Conservation (phyloP, 148 eudicot species). For the Fagopyrum homotropicum region DNA sequence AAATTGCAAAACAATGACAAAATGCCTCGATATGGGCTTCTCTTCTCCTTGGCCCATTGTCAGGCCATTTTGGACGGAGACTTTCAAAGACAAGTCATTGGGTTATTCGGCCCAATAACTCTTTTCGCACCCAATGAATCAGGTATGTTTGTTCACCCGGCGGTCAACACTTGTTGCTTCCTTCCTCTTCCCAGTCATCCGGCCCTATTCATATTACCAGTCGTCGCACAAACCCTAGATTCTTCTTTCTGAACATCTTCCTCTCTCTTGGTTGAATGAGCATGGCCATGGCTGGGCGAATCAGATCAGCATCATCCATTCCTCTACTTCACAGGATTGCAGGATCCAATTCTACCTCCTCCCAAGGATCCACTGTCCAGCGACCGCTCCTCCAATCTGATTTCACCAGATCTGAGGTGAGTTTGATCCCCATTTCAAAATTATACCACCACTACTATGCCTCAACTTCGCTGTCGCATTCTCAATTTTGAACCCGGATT, state of each 20-base stretch:
- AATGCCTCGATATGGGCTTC: background rate
- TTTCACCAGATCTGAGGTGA: conserved; percentile 42
- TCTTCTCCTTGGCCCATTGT: background rate
- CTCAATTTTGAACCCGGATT: background rate
- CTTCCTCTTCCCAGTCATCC: background rate
- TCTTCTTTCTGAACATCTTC: background rate
- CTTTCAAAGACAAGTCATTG: background rate
- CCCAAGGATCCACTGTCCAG: conserved; percentile 30
- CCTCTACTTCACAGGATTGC: conserved; percentile 21
- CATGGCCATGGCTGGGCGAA: conserved; percentile 65
- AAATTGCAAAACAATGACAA: no score
- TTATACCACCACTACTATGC: background rate
- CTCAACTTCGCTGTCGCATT: background rate
- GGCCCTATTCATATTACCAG: background rate
- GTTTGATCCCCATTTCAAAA: background rate
- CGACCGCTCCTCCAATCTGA: conserved; percentile 27
- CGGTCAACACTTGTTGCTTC: background rate
- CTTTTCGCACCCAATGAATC: background rate
- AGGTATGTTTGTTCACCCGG: background rate
- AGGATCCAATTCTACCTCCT: conserved; percentile 30
- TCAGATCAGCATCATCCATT: conserved; percentile 48
- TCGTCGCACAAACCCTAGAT: conserved; percentile 9
- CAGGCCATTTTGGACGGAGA: background rate
- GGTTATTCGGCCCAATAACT: background rate
- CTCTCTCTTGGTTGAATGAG: conserved; percentile 1